Base-by-base conservation (phyloP, 805 yeast genomes). In the Lachancea kluyveri region DNA sequence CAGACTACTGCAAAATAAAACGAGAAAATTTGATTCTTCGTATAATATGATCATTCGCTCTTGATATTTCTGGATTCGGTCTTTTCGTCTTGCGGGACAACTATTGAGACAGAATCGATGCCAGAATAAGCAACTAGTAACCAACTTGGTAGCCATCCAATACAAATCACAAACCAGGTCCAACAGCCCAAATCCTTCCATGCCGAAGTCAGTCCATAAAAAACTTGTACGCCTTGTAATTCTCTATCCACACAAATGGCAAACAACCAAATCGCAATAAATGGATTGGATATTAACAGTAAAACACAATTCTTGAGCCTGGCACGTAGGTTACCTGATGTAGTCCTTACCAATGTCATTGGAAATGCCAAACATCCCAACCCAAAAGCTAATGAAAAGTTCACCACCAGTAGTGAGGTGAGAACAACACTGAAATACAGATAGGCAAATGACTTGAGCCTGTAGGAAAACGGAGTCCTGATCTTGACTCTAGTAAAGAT, bases 121-220 rank as follows among this genome's bases (percentile, higher is more conserved):
- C 37, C 30, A 12, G 66, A 59, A n/a, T 51, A 28, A 1, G 57
- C 54, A 8, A 60, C 45, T 10, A 61, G 46, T 3, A 76, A 26
- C 97, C 97, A 90, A 4, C 77, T 68, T 3, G 96, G 94, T 22
- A 78, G 54, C 95, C 95, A 87, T 0, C 86, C 83, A 24, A 79
- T 60, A 24, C 76, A 64, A 2, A 87, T 52, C 15, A 83, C 70
- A 35, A 74, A 68, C 88, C 95, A 86, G 0, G 95, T 82, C 90
- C 95, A 86, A 37, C 82, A 78, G 35, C 80, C 81, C 35, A 83
- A 59, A 22, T 77, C 72, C 16, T 63, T 50, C 80, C 88, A 84
- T 3, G 85, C 74, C 17, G 71, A 64, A 8, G 78, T 52, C 10
- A 87, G 60, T 0, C 76, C 74, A 13, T 57, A 50, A 32, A 79